These are phyloP conservation scores for Mucor lusitanicus DNA, from an alignment of 371 early-diverging fungal species.

Conservation along the genomic window DNA sequence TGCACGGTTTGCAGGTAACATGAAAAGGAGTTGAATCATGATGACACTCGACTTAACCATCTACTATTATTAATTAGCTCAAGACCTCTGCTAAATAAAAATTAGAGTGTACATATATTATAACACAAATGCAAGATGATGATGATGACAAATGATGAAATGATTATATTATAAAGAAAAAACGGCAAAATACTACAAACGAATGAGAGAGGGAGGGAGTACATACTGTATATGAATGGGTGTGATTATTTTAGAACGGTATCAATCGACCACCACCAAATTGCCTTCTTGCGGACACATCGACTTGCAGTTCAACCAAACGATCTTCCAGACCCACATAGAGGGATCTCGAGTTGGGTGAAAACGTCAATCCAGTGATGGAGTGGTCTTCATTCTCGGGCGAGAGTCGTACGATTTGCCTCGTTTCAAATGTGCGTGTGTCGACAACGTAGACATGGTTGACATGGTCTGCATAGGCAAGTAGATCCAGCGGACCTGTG, in stretches of 20 bases:
- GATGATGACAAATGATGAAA: background rate
- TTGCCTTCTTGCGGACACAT: constrained; percentile 20
- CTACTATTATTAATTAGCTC: background rate
- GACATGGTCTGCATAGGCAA: constrained; percentile 82
- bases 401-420: constrained; percentile 59
- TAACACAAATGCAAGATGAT: background rate
- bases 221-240: background rate
- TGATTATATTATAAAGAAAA: background rate
- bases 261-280: constrained; percentile 17
- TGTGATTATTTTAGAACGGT: background rate
- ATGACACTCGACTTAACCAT: background rate
- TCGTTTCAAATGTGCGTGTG: constrained; percentile 73
- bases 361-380: constrained; percentile 35
- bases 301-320: constrained; percentile 25
- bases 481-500: constrained; percentile 74
- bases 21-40: background rate
- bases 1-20: constrained; percentile 85
- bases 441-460: constrained; percentile 80
- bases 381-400: constrained; percentile 35
- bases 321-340: constrained; percentile 32
- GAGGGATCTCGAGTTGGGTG: constrained; percentile 22
- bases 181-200: background rate
- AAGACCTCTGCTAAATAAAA: constrained; percentile 10
- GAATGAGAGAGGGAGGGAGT: background rate
- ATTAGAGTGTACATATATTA: background rate